Conservation (phyloP, 2,329 filamentous ascomycete genomes). For the Aspergillus vadensis region DNA sequence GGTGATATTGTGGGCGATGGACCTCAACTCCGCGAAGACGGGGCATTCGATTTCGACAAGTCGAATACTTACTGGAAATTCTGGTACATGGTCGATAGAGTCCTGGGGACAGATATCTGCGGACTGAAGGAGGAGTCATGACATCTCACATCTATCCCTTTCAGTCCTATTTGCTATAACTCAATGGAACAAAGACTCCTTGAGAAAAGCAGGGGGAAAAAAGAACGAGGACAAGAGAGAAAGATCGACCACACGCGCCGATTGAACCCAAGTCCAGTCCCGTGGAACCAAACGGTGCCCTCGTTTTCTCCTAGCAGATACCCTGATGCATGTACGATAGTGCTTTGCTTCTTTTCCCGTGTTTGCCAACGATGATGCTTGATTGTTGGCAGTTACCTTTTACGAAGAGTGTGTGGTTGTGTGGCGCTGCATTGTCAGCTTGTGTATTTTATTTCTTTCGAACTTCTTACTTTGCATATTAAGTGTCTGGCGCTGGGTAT, state of each 20-base stretch:
- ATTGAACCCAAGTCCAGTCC: neutral
- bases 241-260: neutral
- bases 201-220: neutral
- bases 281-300: neutral
- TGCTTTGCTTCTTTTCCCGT: neutral
- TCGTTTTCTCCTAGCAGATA: neutral
- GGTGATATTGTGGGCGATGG: constrained; percentile 53
- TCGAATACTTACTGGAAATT: constrained; percentile 63
- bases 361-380: neutral
- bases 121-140: constrained; percentile 57
- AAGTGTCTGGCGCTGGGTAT: constrained; percentile 1
- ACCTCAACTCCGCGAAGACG: constrained; percentile 48
- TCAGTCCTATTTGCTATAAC: too few relatives aligned
- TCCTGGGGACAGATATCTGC: constrained; percentile 63
- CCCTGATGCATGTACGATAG: constrained; percentile 18
- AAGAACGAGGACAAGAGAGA: neutral
- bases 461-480: neutral
- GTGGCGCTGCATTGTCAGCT: neutral
- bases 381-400: neutral
- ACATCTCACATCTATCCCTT: constrained; percentile 4
- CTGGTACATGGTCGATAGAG: constrained; percentile 59
- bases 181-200: too few relatives aligned
- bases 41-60: constrained; percentile 67
- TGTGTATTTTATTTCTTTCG: neutral
- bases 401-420: neutral